These are phyloP conservation scores for Cyclospora cayetanensis DNA, from an alignment of 169 alveolate genomes.

Conservation along the genomic window DNA sequence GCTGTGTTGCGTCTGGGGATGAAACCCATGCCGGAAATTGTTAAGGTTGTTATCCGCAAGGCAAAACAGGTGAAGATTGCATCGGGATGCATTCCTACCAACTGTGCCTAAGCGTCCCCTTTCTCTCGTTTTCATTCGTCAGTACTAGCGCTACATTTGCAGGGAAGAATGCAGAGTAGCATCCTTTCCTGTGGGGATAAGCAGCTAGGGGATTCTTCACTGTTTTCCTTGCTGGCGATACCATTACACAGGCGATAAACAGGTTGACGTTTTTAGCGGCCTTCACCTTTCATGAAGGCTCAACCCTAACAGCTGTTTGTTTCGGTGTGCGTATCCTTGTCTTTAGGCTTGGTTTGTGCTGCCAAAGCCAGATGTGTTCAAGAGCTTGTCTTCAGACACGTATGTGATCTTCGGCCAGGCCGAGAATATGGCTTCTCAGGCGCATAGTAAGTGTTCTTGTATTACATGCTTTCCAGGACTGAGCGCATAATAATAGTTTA, in stretches of 20 bases:
- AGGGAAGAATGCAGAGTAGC: neutral
- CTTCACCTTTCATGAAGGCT: no score
- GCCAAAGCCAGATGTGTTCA: conserved; percentile 94
- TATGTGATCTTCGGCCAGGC: conserved; percentile 97
- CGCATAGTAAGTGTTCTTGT: conserved; percentile 2
- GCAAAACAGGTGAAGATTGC: conserved; percentile 83
- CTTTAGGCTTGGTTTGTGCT: conserved; percentile 88
- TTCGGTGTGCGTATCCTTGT: neutral
- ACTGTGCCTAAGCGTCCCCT: neutral
- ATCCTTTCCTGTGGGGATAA: no score
- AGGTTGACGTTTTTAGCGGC: no score
- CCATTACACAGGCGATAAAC: no score
- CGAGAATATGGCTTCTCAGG: conserved; percentile 86
- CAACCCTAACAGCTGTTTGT: no score
- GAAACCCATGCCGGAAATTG: conserved; percentile 91
- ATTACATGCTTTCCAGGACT: no score
- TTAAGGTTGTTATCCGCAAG: conserved; percentile 93
- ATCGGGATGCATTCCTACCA: no score
- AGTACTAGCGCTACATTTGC: neutral
- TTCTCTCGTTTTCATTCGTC: neutral
- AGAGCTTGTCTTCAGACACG: conserved; percentile 92
- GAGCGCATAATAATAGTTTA: no score
- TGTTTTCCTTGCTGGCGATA: no score
- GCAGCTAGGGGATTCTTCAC: no score
- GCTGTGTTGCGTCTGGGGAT: conserved; percentile 93